Conservation (phyloP, 2,329 filamentous ascomycete genomes). For the Helotiales sp. region DNA sequence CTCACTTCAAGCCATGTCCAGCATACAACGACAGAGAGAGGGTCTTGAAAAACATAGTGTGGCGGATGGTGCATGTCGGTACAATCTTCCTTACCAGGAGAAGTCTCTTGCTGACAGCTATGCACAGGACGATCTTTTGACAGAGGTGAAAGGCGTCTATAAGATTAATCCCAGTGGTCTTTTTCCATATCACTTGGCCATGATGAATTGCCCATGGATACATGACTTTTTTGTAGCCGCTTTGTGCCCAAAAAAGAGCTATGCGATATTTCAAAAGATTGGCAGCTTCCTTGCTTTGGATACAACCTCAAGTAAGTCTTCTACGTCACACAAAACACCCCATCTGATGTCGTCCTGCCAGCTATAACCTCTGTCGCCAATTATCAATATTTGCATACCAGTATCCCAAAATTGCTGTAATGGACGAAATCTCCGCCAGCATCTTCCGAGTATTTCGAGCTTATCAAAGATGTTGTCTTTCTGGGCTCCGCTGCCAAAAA, state of each 20-base stretch:
- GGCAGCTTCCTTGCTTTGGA: not conserved
- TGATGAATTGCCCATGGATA: not conserved
- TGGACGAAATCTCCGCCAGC: too few relatives aligned
- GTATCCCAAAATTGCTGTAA: too few relatives aligned
- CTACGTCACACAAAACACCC: too few relatives aligned
- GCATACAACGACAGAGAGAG: not conserved
- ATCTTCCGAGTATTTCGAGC: too few relatives aligned
- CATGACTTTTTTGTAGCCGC: not conserved
- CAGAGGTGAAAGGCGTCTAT: not conserved
- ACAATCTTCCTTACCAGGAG: not conserved
- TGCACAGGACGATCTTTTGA: not conserved
- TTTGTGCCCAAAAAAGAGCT: not conserved
- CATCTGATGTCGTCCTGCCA: too few relatives aligned
- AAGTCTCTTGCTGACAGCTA: not conserved
- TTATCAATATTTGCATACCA: too few relatives aligned
- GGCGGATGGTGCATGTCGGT: not conserved
- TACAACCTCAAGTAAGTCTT: not conserved
- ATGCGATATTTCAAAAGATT: not conserved
- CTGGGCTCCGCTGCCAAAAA: too few relatives aligned
- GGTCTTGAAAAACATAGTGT: not conserved
- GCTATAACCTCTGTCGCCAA: too few relatives aligned
- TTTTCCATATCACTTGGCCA: not conserved
- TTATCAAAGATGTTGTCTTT: too few relatives aligned
- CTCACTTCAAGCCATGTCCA: too few relatives aligned
- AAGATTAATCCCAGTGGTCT: not conserved